Percentiles rank a stretch among this genome's conserved stretches.
Evolutionary conservation across 1,139 yeast genomes (phyloP).

Genomic region (Ogataea hybrid): DNA sequence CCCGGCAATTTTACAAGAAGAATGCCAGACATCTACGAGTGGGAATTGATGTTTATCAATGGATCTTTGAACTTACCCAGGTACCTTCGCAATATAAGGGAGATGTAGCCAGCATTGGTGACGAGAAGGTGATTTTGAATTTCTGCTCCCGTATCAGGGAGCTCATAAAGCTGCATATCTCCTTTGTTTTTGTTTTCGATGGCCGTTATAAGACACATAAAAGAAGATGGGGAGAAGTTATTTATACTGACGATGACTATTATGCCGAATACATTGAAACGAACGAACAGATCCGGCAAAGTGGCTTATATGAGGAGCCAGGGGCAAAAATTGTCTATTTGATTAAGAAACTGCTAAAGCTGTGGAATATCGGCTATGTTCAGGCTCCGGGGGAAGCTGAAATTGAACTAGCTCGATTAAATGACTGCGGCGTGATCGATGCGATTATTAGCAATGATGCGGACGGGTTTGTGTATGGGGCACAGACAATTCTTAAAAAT

Average conservation of each 20-base stretch:
- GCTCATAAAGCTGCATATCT: slow-evolving; percentile 50
- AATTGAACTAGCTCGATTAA: slow-evolving; percentile 74
- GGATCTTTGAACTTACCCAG: slow-evolving; percentile 52
- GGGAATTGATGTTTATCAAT: slow-evolving; percentile 72
- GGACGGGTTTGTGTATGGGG: slow-evolving; percentile 74
- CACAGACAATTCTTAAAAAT: slow-evolving; percentile 53
- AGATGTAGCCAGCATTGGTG: slow-evolving; percentile 14
- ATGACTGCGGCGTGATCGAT: slow-evolving; percentile 60
- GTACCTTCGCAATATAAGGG: slow-evolving; percentile 14
- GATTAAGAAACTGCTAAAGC: slow-evolving; percentile 34
- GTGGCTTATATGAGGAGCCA: background rate
- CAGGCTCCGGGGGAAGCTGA: slow-evolving; percentile 82
- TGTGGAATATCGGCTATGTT: slow-evolving; percentile 44
- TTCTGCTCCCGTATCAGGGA: slow-evolving; percentile 54
- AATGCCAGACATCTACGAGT: slow-evolving; percentile 50
- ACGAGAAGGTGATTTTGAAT: slow-evolving; percentile 34
- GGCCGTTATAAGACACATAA: slow-evolving; percentile 51
- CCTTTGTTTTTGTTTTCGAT: slow-evolving; percentile 73
- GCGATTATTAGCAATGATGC: slow-evolving; percentile 73
- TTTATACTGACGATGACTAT: slow-evolving; percentile 15
- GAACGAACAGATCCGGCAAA: background rate
- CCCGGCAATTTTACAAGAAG: slow-evolving; percentile 37
- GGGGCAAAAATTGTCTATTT: slow-evolving; percentile 10
- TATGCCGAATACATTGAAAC: slow-evolving; percentile 17
- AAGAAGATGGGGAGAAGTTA: slow-evolving; percentile 22